phyloP scores from a whole-genome alignment of 345 rosid genomes.

The Microthlaspi erraticum region DNA sequence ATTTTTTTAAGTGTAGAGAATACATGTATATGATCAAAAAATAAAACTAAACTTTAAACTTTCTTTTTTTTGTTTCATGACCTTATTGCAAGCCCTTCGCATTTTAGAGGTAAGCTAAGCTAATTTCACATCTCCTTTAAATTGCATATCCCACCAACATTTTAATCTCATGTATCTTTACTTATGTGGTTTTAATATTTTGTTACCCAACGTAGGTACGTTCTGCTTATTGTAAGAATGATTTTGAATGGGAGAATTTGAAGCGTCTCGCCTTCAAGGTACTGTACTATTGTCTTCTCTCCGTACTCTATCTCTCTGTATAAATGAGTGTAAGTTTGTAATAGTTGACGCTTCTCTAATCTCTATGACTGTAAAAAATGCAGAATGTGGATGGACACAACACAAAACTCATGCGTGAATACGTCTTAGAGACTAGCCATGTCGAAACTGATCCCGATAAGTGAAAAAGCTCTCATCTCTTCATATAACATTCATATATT shows the following conservation, averaged over 20 bases:
- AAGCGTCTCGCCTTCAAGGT: constrained; percentile 64
- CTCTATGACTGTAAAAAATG: not conserved
- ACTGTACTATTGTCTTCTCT: constrained; percentile 22
- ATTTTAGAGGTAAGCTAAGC: constrained; percentile 64
- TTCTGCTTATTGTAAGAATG: constrained; percentile 77
- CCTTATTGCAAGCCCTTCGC: constrained; percentile 61
- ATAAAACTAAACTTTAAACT: not conserved
- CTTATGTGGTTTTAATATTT: not conserved
- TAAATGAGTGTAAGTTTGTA: not conserved
- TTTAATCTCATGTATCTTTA: too few relatives aligned
- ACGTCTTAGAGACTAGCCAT: constrained; percentile 67
- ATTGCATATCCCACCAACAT: not conserved
- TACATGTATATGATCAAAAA: not conserved
- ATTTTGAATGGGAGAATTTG: constrained; percentile 89
- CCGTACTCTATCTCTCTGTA: not conserved
- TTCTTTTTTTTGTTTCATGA: not conserved
- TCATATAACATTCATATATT: not conserved
- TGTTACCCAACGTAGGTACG: constrained; percentile 61
- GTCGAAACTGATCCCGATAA: constrained; percentile 49
- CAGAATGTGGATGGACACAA: constrained; percentile 68
- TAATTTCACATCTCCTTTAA: not conserved
- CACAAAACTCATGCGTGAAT: constrained; percentile 81
- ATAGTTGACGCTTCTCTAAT: too few relatives aligned
- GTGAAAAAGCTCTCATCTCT: constrained; percentile 41
- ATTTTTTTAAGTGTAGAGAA: too few relatives aligned